A percentile compares a stretch with the other conserved stretches of the same genome.
Evolutionary conservation across 2,329 filamentous ascomycete species (phyloP).

Genomic region (Diaporthe sp.): DNA sequence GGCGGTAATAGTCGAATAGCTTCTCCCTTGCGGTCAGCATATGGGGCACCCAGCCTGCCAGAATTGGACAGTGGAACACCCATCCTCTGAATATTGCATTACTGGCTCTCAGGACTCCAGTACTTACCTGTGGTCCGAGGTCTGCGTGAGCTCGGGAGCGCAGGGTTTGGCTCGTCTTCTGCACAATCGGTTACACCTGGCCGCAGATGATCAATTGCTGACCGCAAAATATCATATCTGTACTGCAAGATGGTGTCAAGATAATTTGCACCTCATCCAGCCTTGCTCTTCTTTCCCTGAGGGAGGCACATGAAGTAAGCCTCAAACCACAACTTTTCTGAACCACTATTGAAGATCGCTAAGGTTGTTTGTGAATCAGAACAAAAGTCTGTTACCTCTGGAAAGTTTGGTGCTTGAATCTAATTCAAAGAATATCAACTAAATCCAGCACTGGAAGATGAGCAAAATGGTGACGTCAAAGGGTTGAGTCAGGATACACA

Average conservation of each 20-base stretch:
- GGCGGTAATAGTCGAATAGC: not conserved
- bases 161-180: not conserved
- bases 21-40: conserved; percentile 1
- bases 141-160: not conserved
- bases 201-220: not conserved
- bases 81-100: not conserved
- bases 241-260: not conserved
- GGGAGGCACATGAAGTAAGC: not conserved
- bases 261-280: not conserved
- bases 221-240: not conserved
- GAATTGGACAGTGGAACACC: not conserved
- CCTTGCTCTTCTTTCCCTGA: not conserved
- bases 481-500: not conserved
- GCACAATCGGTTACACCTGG: not conserved
- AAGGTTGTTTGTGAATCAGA: not conserved
- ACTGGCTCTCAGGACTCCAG: not conserved
- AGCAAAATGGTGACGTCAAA: not conserved
- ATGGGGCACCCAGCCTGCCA: not conserved
- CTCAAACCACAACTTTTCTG: not conserved
- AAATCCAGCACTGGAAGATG: not conserved
- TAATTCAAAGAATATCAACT: not conserved
- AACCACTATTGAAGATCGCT: not conserved
- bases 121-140: not conserved
- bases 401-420: not conserved
- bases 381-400: too few species aligned